Base-by-base conservation (phyloP, 352 stramenopile genomes). In the Phytophthora cryptogea region DNA sequence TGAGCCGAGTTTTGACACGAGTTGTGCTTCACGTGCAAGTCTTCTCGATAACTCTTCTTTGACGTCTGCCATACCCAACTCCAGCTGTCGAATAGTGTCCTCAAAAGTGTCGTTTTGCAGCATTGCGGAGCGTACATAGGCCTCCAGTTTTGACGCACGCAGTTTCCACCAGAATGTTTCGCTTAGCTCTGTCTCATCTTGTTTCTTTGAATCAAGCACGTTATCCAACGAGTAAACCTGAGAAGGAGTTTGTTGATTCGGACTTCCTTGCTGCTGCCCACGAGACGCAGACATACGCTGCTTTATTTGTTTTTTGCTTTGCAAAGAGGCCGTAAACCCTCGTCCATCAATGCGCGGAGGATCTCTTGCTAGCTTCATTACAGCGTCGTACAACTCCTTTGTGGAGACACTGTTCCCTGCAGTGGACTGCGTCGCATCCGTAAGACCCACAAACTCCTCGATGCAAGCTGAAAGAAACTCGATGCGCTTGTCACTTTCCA, bases 21-120 rank as follows among this genome's bases (percentile, higher is more conserved):
- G 16, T 23, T 58, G 37, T 0, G 63, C 37, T 33, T 79, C 66
- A 45, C 67, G 70, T 2, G 55, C 36, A 48, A 80, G 63, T 14
- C 76, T 63, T 5, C 61, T 49, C 28, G 68, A 61, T 36, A 86
- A 39, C 36, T 82, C 68, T 16, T 59, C 36, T n/a, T 63, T 79
- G 17, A 81, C 48, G 16, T 57, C 66, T 6, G 54, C 57, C 62
- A 81, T 70, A 9, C 83, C 49, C 31, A 73, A 3, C 54, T 88
- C 73, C 13, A 88, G 49, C 14, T 72, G 56, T 3, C 59, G 47
- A 5, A 76, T 59, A 13, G 67, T 74, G 32, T 84, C 75, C 54
- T 86, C 70, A 28, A 89, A 84, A 2, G 62, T 75, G 10, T 82
- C 71, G 41, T 76, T 84, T 39, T 74, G 72, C 14, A 76, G 41